Percentiles rank a stretch among this genome's conserved stretches.
Evolutionary conservation across 2,329 filamentous ascomycete species (phyloP).

Genomic region (Ascochyta koolunga): DNA sequence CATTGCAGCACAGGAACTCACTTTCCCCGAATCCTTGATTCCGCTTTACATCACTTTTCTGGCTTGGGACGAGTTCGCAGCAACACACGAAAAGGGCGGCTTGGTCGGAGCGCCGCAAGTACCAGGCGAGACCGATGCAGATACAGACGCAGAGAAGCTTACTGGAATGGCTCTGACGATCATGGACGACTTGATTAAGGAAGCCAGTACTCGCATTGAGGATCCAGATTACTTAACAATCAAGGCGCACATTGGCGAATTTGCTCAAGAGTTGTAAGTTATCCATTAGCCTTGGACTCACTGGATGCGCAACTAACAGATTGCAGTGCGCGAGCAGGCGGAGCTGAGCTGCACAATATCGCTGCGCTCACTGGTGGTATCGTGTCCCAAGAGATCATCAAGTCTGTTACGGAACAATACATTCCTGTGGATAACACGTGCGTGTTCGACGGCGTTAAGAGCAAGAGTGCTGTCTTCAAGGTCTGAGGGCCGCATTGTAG

Average conservation of each 20-base stretch:
- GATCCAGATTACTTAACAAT: slow-evolving; percentile 50
- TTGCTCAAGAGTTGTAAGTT: slow-evolving; percentile 53
- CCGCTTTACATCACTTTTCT: slow-evolving; percentile 59
- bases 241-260: slow-evolving; percentile 44
- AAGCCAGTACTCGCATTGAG: slow-evolving; percentile 49
- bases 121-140: slow-evolving; percentile 44
- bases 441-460: slow-evolving; percentile 66
- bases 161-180: slow-evolving; percentile 52
- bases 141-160: slow-evolving; percentile 49
- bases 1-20: slow-evolving; percentile 45
- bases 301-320: slow-evolving; percentile 6
- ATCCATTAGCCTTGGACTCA: slow-evolving; percentile 31
- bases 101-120: slow-evolving; percentile 43
- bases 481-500: slow-evolving; percentile 33
- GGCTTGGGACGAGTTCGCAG: slow-evolving; percentile 56
- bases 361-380: slow-evolving; percentile 87
- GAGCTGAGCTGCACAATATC: slow-evolving; percentile 91
- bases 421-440: slow-evolving; percentile 68
- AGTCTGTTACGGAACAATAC: slow-evolving; percentile 75
- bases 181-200: slow-evolving; percentile 50
- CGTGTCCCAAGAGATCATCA: slow-evolving; percentile 96
- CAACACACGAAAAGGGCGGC: slow-evolving; percentile 47
- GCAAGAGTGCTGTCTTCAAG: slow-evolving; percentile 60
- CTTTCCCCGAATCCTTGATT: slow-evolving; percentile 54
- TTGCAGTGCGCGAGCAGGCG: slow-evolving; percentile 71